Base-by-base conservation (phyloP, 306 rosid species). In the Ormosia semicastrata region DNA sequence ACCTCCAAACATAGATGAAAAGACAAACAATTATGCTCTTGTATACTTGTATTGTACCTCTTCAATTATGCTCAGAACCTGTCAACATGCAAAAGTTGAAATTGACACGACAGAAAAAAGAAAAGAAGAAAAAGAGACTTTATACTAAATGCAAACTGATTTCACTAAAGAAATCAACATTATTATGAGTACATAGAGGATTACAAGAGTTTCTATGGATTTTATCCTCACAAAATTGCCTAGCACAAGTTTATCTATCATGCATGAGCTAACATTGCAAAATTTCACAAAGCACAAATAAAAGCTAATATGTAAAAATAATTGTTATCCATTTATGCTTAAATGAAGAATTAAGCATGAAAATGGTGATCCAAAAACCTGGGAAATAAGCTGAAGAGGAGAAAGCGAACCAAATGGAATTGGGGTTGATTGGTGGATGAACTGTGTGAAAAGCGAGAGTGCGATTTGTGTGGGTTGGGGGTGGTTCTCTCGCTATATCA, bases 1-100 rank as follows among this genome's bases (percentile, higher is more conserved):
- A 76, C 91, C 88, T 87, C 97, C 99, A 75, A 93, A 89, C 98
- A 95, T 95, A 89, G 94, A 93, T 88, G 84, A 82, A 76, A 63
- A 78, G 17, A 66, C 83, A 90, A 86, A 73, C 41, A 81, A 80
- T 47, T 77, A 79, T 56, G 49, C 75, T 73, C 60, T 77, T 56
- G 29, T 59, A n/a, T 43, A 30, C 78, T 24, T 33, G 44, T 66
- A 33, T 56, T 46, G 24, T 63, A 33, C 66, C 67, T 10, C 82
- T 66, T 52, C 65, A 57, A 80, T 83, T 70, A 46, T 17, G 50
- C 84, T 44, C 81, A 56, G 64, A 85, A 82, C 78, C 93, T 90
- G 81, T 77, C 73, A 63, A 84, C 81, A 86, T 82, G 77, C 83
- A 82, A 40, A 79, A 76, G 54, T 53, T 44, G 79, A 84, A 87